Evolutionary conservation across 2,329 filamentous ascomycete species (phyloP), one percentile per base, ranked within the genome.

Genomic region (Eutypella sp.): DNA sequence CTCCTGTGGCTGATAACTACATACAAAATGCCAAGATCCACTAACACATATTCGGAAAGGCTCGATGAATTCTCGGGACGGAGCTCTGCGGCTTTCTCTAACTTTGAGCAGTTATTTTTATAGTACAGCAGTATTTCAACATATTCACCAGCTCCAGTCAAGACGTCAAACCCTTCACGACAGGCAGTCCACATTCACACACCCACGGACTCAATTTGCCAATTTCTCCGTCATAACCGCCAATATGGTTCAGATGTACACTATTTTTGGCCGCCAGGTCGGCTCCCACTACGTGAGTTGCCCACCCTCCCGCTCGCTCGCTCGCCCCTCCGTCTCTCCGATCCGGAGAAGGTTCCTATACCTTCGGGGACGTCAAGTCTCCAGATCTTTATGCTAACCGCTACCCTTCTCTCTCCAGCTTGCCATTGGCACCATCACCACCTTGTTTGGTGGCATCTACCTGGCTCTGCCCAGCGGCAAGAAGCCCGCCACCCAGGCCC

Each of bases 271-370:
- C 69, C 73, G 71, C 63, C 73, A 81, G 66, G 66, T 82, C 65
- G 79, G 71, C 69, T 79, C 78, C 52, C 79, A 82, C 71, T 73
- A 79, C 68, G 79, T 82, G 59, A 62, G 79, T 74, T 45, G 27
- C 48, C n/a, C n/a, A n/a, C n/a, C 37, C 50, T 53, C 40, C 46
- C 46, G 41, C 45, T 37, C 48, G 16, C 27, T 41, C 25, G 27
- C 38, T 29, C 36, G 36, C 31, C 24, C 41, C 25, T 27, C 33
- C 22, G 25, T 41, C 7, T 44, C 50, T 36, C 38, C 23, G 27
- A 37, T 42, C 25, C 13, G 13, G 25, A 29, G 13, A 29, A 13
- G 25, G 8, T 13, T 29, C 25, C 25, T 13, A 29, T n/a, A n/a
- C n/a, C n/a, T n/a, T n/a, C n/a, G n/a, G n/a, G n/a, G n/a, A n/a